A percentile compares a stretch with the other conserved stretches of the same genome.
Evolutionary conservation across 176 grass and related monocot species (phyloP).

Genomic region (Eragrostis nindensis): DNA sequence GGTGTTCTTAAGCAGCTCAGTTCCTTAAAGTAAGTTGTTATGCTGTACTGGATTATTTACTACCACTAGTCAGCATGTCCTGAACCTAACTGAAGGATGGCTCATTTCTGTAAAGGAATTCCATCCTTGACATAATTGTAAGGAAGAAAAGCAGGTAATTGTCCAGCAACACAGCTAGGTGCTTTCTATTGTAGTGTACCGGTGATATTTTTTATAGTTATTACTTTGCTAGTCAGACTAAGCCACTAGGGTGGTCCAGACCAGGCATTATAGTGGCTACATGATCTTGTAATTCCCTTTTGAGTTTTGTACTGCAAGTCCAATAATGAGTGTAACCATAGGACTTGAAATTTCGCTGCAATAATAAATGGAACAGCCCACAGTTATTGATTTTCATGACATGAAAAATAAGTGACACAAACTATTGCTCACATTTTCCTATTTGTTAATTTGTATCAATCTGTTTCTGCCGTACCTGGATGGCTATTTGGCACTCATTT

Average conservation of each 20-base stretch:
- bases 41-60: not conserved
- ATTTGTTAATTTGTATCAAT: constrained; percentile 10
- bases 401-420: not conserved
- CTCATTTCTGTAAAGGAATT: not conserved
- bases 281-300: not conserved
- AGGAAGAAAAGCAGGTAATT: constrained; percentile 13
- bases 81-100: not conserved
- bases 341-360: not conserved
- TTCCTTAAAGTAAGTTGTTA: not conserved
- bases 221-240: constrained; percentile 12
- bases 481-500: constrained; percentile 45
- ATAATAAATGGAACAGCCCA: not conserved
- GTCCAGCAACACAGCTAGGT: not conserved
- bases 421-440: not conserved
- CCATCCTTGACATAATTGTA: not conserved
- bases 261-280: constrained; percentile 7
- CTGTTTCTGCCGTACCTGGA: constrained; percentile 64
- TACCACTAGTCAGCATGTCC: not conserved
- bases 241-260: not conserved
- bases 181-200: not conserved
- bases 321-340: constrained; percentile 2
- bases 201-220: not conserved
- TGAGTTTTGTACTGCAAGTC: not conserved
- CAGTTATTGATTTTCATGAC: constrained; percentile 9
- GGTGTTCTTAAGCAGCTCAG: not conserved